These are phyloP conservation scores for Mycena vitilis DNA, from an alignment of 768 basidiomycete genomes.

Conservation along the genomic window DNA sequence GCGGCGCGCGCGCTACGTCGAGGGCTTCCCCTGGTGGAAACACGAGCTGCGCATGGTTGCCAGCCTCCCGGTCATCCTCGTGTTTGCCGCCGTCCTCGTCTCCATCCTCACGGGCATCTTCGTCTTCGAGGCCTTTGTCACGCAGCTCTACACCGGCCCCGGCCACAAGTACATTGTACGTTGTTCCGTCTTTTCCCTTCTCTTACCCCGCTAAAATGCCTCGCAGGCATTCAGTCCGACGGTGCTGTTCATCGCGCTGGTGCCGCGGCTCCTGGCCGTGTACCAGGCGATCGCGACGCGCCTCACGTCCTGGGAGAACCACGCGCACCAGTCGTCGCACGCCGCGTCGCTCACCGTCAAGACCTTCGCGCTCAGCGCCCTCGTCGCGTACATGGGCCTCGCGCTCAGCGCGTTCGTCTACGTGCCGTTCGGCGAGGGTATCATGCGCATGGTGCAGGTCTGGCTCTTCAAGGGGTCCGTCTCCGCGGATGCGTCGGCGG, in stretches of 20 bases:
- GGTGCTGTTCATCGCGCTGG: slow-evolving; percentile 80
- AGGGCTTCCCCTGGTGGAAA: slow-evolving; percentile 77
- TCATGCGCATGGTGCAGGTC: slow-evolving; percentile 71
- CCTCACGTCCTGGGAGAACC: slow-evolving; percentile 93
- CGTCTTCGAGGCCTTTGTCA: slow-evolving; percentile 91
- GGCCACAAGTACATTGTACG: slow-evolving; percentile 83
- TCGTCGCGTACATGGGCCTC: slow-evolving; percentile 94
- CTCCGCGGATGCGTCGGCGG: slow-evolving; percentile 34
- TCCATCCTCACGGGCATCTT: slow-evolving; percentile 85
- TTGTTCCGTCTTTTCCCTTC: slow-evolving; percentile 24
- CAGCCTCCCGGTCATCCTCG: slow-evolving; percentile 76
- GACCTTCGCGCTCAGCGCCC: slow-evolving; percentile 87
- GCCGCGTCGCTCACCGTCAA: slow-evolving; percentile 88
- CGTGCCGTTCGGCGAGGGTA: slow-evolving; percentile 89
- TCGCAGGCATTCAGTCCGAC: slow-evolving; percentile 83
- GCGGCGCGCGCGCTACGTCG: slow-evolving; percentile 68
- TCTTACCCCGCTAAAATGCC: slow-evolving; percentile 10
- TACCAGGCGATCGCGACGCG: slow-evolving; percentile 76
- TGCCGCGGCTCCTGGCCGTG: slow-evolving; percentile 81
- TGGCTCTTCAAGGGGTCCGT: slow-evolving; percentile 52
- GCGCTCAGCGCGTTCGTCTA: slow-evolving; percentile 95
- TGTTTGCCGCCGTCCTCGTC: slow-evolving; percentile 78
- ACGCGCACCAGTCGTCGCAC: slow-evolving; percentile 81
- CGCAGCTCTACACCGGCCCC: slow-evolving; percentile 88
- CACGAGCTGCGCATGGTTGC: slow-evolving; percentile 75